Base-by-base conservation (phyloP, 2,329 filamentous ascomycete species). In the Fusarium xyrophilum region DNA sequence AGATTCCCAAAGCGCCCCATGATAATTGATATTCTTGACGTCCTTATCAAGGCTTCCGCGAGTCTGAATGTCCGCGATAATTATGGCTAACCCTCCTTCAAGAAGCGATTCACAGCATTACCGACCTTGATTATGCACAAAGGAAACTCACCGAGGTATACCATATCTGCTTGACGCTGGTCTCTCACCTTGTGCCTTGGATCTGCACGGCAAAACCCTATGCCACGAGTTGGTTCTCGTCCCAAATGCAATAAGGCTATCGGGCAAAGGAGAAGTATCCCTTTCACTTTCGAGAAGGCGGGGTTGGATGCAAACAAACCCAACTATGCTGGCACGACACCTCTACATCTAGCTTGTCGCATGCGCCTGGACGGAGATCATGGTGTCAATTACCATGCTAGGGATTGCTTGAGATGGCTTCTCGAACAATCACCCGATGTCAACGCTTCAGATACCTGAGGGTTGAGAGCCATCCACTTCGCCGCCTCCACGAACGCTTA, bases 401-500 rank as follows among this genome's bases (percentile, higher is more conserved):
- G 17, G 6, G 35, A 56, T 15, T 64, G 48, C n/a, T 48, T 67
- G 3, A 32, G 55, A 25, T 64, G 48, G 56, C 39, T 72, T 3
- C 36, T 66, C 2, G 15, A 57, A 7, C 33, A 53, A 6, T 55
- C 61, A 5, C 36, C 44, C 2, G 21, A 57, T 5, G 42, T 44
- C 17, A 56, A 72, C 8, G 21, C 19, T 3, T 32, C 56, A 38
- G 64, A 72, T 23, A 42, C 7, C 2, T 27, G 32, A 38, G 69
- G 67, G 6, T 21, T 70, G 21, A 60, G 47, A 14, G 54, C 67
- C n/a, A 58, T 72, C 21, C 69, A 72, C 35, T 63, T 68, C 17
- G 69, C 69, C 13, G 67, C 69, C 23, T 72, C 69, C 4, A 35
- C 48, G 3, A 23, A 44, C 17, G 44, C 60, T 17, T 56, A 50